Conservation (phyloP, 495 filamentous ascomycete species). For the Bryoglossum gracile region DNA sequence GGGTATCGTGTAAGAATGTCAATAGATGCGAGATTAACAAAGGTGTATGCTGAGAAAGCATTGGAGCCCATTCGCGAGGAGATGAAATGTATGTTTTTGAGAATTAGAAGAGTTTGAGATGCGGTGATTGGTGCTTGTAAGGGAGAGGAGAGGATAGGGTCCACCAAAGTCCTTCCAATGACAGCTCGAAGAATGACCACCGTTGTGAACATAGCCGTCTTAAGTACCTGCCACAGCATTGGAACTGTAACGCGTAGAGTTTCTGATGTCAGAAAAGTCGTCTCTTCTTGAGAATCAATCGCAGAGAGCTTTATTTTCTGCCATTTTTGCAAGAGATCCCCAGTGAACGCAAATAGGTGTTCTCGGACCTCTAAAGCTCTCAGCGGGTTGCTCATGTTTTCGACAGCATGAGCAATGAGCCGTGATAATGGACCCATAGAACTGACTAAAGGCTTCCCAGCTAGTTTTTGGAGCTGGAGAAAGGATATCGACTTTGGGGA, state of each 20-base stretch:
- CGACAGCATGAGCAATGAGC: constrained; percentile 65
- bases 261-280: constrained; percentile 58
- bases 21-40: constrained; percentile 81
- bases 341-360: constrained; percentile 61
- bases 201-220: constrained; percentile 71
- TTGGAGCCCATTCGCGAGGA: constrained; percentile 68
- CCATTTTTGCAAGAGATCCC: constrained; percentile 73
- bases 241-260: constrained; percentile 63
- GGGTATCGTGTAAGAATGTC: constrained; percentile 78
- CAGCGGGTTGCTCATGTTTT: constrained; percentile 52
- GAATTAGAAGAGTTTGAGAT: constrained; percentile 65
- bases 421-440: constrained; percentile 74
- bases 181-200: constrained; percentile 69
- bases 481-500: constrained; percentile 52
- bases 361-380: constrained; percentile 63
- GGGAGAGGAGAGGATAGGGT: constrained; percentile 36
- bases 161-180: constrained; percentile 52
- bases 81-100: constrained; percentile 83
- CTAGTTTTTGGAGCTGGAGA: constrained; percentile 45
- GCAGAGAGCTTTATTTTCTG: constrained; percentile 75
- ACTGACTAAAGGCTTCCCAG: constrained; percentile 62
- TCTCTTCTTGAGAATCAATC: constrained; percentile 72
- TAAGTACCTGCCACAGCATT: constrained; percentile 73
- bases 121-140: constrained; percentile 61
- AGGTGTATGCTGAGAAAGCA: constrained; percentile 68